Percentiles rank a stretch among this genome's conserved stretches.
phyloP scores from a whole-genome alignment of 768 basidiomycete species.

The Glaciozyma martinii region DNA sequence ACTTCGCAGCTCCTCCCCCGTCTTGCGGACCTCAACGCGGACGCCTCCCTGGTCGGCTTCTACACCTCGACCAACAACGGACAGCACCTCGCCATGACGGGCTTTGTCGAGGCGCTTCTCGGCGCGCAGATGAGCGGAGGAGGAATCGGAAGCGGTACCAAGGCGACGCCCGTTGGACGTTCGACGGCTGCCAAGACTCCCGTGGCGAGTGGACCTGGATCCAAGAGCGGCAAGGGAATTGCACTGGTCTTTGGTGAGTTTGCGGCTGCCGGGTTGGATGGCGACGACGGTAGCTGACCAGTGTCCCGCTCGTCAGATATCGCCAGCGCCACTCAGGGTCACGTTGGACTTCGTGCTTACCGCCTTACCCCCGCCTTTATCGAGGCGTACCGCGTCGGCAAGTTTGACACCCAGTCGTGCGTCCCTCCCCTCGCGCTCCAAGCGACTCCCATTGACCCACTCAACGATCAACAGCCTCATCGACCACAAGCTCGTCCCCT shows the following conservation, averaged over 20 bases:
- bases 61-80: conserved; percentile 35
- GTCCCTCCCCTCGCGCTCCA: background rate
- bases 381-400: conserved; percentile 30
- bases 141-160: conserved; percentile 22
- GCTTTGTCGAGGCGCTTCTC: conserved; percentile 35
- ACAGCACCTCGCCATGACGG: conserved; percentile 32
- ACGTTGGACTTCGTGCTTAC: conserved; percentile 30
- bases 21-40: conserved; percentile 34
- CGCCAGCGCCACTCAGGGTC: conserved; percentile 27
- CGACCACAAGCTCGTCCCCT: conserved; percentile 31
- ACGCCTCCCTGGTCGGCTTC: conserved; percentile 35
- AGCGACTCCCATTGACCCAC: background rate
- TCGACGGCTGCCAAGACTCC: conserved; percentile 9
- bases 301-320: conserved; percentile 6
- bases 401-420: conserved; percentile 31
- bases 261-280: background rate
- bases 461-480: conserved; percentile 23
- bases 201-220: conserved; percentile 14
- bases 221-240: conserved; percentile 31
- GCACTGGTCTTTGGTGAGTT: conserved; percentile 35
- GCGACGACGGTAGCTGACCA: background rate
- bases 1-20: conserved; percentile 31
- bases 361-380: conserved; percentile 29
- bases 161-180: conserved; percentile 16
- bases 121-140: conserved; percentile 31